phyloP scores from a whole-genome alignment of 495 filamentous ascomycete genomes.

The Penicillium riverlandense region DNA sequence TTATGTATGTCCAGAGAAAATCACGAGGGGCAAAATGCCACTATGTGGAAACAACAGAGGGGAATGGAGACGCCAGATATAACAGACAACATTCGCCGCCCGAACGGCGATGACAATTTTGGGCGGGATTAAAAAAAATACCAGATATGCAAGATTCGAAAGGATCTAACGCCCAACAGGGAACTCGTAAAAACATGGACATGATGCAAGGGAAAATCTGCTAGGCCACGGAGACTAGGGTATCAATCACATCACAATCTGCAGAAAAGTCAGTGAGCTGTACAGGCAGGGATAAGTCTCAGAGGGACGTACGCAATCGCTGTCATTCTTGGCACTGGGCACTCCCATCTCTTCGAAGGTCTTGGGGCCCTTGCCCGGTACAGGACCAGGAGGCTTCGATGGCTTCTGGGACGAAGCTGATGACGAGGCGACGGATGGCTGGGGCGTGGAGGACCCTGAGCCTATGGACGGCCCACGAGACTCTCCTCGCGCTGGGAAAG shows the following conservation, averaged over 20 bases:
- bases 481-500: slow-evolving; percentile 27
- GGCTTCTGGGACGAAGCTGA: slow-evolving; percentile 17
- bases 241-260: slow-evolving; percentile 57
- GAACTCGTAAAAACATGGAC: no score
- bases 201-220: no score
- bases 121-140: slow-evolving; percentile 10
- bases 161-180: slow-evolving; percentile 1
- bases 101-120: slow-evolving; percentile 11
- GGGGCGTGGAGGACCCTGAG: slow-evolving; percentile 24
- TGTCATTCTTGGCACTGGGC: slow-evolving; percentile 66
- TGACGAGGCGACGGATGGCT: slow-evolving; percentile 19
- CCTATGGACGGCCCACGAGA: slow-evolving; percentile 26
- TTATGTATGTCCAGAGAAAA: slow-evolving; percentile 19
- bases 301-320: slow-evolving; percentile 76
- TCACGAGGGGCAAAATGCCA: slow-evolving; percentile 17
- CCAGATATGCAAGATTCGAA: slow-evolving; percentile 2
- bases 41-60: slow-evolving; percentile 5
- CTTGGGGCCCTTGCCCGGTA: slow-evolving; percentile 75
- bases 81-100: slow-evolving; percentile 3
- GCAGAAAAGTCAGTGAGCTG: slow-evolving; percentile 17
- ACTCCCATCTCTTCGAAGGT: slow-evolving; percentile 99
- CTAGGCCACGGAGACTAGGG: slow-evolving; percentile 13
- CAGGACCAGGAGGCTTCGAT: slow-evolving; percentile 26
- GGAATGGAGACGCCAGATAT: background rate
- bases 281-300: background rate